These are phyloP conservation scores for Clathrospora elynae DNA, from an alignment of 2,329 filamentous ascomycete species.

Conservation along the genomic window DNA sequence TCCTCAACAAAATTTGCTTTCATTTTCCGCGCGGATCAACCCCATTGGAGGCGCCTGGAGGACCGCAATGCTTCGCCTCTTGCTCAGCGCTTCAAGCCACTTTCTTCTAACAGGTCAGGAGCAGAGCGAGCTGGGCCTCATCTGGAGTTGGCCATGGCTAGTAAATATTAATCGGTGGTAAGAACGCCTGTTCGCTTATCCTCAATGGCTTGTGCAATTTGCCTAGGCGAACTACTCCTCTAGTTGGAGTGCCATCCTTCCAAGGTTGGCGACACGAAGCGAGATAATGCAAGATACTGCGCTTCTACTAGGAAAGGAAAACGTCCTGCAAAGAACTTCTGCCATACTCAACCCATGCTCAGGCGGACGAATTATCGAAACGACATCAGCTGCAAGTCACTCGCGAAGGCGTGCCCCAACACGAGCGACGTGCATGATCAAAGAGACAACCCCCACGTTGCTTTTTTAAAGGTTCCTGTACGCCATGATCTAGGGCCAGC, in stretches of 20 bases:
- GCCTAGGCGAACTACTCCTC: conserved; percentile 6
- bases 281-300: conserved; percentile 28
- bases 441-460: conserved; percentile 38
- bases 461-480: conserved; percentile 27
- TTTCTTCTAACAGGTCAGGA: conserved; percentile 25
- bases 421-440: conserved; percentile 18
- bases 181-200: conserved; percentile 36
- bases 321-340: conserved; percentile 21
- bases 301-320: conserved; percentile 24
- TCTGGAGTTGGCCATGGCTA: conserved; percentile 28
- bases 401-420: conserved; percentile 24
- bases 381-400: conserved; percentile 34
- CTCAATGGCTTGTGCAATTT: conserved; percentile 25
- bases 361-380: conserved; percentile 13
- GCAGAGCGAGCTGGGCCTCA: conserved; percentile 30
- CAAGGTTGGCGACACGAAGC: conserved; percentile 22
- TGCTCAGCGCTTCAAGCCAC: conserved; percentile 28
- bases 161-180: conserved; percentile 31
- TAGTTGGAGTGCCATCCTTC: conserved; percentile 1
- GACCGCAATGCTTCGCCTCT: conserved; percentile 29
- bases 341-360: conserved; percentile 3
- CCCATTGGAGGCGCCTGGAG: conserved; percentile 15
- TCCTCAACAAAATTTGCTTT: conserved; percentile 30
- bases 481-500: conserved; percentile 13
- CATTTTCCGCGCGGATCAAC: conserved; percentile 20